Evolutionary conservation across 148 eudicot species (phyloP).

Genomic region (Tetragonia tetragonoides): DNA sequence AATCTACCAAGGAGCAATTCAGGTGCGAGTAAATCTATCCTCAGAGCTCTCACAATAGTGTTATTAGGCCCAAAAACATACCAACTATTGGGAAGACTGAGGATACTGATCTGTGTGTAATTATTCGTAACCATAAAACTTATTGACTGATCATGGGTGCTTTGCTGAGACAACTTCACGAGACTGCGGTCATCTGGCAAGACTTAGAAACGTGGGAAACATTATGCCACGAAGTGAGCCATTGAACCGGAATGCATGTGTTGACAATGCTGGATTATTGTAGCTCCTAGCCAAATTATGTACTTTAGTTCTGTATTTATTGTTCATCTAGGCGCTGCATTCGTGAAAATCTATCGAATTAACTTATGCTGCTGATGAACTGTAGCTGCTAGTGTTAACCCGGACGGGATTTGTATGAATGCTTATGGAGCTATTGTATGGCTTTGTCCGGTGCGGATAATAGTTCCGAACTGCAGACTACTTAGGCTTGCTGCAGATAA

Average conservation of each 20-base stretch:
- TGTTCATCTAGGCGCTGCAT: conserved; percentile 11
- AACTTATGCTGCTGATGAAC: not conserved
- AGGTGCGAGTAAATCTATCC: not conserved
- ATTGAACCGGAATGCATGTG: not conserved
- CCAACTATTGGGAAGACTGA: not conserved
- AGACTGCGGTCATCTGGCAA: not conserved
- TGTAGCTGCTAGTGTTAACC: not conserved
- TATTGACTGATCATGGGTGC: not conserved
- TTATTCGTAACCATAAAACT: not conserved
- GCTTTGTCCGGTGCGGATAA: not conserved
- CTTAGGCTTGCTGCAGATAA: no score
- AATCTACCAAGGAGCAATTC: not conserved
- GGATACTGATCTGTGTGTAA: not conserved
- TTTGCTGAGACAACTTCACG: not conserved
- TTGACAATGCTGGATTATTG: not conserved
- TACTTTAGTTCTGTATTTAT: not conserved
- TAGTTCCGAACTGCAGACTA: no score
- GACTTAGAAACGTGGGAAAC: not conserved
- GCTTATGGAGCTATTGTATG: not conserved
- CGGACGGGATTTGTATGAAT: not conserved
- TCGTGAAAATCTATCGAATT: not conserved
- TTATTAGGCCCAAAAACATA: not conserved
- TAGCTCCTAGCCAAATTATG: not conserved
- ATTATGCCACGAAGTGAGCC: not conserved
- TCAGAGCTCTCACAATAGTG: not conserved